Base-by-base conservation (phyloP, 2,329 filamentous ascomycete species). In the Dactylellina sp. region DNA sequence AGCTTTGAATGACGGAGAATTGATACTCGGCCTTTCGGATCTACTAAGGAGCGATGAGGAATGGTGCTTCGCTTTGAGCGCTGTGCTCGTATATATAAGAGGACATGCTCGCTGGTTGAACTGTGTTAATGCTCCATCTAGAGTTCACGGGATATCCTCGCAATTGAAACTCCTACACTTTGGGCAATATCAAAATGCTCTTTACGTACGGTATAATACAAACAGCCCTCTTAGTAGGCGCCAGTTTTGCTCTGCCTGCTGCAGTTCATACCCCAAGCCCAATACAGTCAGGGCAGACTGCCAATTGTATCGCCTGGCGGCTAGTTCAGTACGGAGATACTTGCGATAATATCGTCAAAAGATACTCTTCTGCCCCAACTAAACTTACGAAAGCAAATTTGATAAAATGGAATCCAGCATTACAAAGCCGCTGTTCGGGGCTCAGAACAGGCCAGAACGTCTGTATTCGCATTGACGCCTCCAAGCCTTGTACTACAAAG, bases 301-400 rank as follows among this genome's bases (percentile, higher is more conserved):
- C 25, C 6, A 61, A 61, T 12, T 70, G 64, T 37, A 40, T 61
- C 16, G 42, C 50, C 2, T 68, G 53, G 53, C 20, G 63, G 12
- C 40, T 42, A 18, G 49, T 60, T 0, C 32, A 52, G 16, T 25
- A 42, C 2, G 55, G 44, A 35, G 63, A 68, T 37, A 68, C 53
- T 9, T 68, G 63, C 16, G 63, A 59, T 12, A 53, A 46, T 39
- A 68, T 68, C 42, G 53, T 68, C 44, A 44, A 46, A 20, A 55
- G 35, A 24, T 68, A 50, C 24, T 20, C 24, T 5, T 22, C 32
- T 11, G 52, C 55, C n/a, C 53, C 53, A 6, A 55, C 50, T 7
- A 60, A 37, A 25, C 46, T 68, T 7, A 68, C 53, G n/a, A 68
- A 52, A 46, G 16, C 22, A 2, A 66, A 66, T 46, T 20, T 60